Base-by-base conservation (phyloP, 371 early-diverging fungal genomes). In the Mucor mucedo region DNA sequence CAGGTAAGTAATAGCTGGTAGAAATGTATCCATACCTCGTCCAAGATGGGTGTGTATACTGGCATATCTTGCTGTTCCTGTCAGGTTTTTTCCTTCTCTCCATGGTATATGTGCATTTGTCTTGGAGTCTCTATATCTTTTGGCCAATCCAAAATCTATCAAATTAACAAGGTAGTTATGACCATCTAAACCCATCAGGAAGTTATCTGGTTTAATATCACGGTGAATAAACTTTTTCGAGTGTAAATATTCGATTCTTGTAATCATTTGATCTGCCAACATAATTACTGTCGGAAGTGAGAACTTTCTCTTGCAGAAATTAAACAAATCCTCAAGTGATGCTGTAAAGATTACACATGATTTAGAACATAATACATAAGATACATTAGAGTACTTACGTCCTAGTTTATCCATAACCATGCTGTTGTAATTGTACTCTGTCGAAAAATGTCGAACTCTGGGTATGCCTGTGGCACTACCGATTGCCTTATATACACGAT, bases 351-450 rank as follows among this genome's bases (percentile, higher is more conserved):
- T 13, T 21, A 54, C 33, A 59, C 44, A 45, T 54, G 29, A 29
- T 14, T 39, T 39, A 44, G 28, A 40, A 42, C 35, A 50, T 44
- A 42, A 2, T 30, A 13, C 11, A 5, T 11, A 13, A 2, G 21
- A 30, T 27, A 13, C 14, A 50, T 33, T 42, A 8, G 13, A 14
- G 6, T 35, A 70, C 62, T 66, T 91, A 92, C 40, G 97, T 16
- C 99, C 99, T 44, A 99, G 88, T 33, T 99, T 87, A 77, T 99
- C 99, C 78, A 99, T 92, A 29, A 99, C 94, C 93, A 97, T 89
- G 75, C 92, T 91, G 80, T 95, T 93, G 83, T 93, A 96, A 60
- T 96, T 94, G 52, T 84, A 77, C 77, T 96, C 96, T 47, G 87
- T 86, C 57, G 96, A 95, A 77, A 90, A 97, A 84, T 91, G 91